Evolutionary conservation across 1,139 yeast species (phyloP).

Genomic region (Hansenula anomala): DNA sequence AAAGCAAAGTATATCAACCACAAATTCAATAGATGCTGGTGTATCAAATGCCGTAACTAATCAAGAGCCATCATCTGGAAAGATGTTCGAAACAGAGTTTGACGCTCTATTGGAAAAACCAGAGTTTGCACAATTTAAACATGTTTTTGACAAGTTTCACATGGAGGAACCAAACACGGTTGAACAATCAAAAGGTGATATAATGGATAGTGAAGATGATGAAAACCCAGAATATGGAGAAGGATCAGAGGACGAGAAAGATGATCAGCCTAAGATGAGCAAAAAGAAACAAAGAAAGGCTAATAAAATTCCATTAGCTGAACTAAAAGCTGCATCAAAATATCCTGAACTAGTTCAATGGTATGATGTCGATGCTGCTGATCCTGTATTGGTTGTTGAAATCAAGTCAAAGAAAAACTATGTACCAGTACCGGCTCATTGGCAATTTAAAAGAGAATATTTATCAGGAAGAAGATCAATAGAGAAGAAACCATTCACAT

Average conservation of each 20-base stretch:
- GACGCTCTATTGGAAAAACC: conserved; percentile 31
- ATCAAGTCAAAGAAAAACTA: conserved; percentile 64
- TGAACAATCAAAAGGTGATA: conserved; percentile 24
- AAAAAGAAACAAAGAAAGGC: conserved; percentile 44
- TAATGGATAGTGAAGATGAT: conserved; percentile 32
- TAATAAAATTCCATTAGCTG: conserved; percentile 61
- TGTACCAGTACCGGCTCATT: conserved; percentile 79
- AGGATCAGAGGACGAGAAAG: conserved; percentile 20
- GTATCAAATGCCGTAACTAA: not conserved
- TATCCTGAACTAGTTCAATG: conserved; percentile 80
- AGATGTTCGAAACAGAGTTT: conserved; percentile 21
- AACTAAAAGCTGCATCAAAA: conserved; percentile 53
- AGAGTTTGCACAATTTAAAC: conserved; percentile 35
- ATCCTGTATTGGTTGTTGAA: conserved; percentile 62
- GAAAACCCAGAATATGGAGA: conserved; percentile 20
- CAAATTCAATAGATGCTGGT: not conserved
- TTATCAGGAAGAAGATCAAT: conserved; percentile 66
- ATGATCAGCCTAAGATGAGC: conserved; percentile 17
- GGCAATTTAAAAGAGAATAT: conserved; percentile 80
- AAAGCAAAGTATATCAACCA: not conserved
- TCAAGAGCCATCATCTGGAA: conserved; percentile 4
- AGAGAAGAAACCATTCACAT: conserved; percentile 68
- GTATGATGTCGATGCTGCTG: conserved; percentile 81
- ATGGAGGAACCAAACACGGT: conserved; percentile 16
- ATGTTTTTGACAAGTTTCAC: conserved; percentile 40